Conservation (phyloP, 495 filamentous ascomycete genomes). For the Hypoxylon rickii region DNA sequence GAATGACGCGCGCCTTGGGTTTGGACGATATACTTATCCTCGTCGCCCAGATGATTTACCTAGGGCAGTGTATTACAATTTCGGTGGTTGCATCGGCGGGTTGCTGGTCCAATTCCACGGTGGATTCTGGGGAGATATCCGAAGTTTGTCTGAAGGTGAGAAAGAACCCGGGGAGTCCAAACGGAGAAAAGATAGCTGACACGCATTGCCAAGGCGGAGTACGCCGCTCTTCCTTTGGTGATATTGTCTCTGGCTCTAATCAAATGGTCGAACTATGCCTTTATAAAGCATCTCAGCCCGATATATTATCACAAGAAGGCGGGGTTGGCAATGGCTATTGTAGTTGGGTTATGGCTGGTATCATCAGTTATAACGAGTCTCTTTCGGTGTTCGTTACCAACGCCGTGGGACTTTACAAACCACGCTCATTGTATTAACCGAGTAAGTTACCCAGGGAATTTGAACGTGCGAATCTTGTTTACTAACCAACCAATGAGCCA, state of each 20-base stretch:
- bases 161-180: too few relatives aligned
- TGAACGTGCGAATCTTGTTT: neutral
- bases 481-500: conserved; percentile 11
- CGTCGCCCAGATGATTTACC: conserved; percentile 15
- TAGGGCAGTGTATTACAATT: conserved; percentile 30
- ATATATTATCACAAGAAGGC: conserved; percentile 31
- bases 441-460: conserved; percentile 26
- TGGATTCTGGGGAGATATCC: conserved; percentile 10
- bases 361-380: conserved; percentile 35
- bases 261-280: conserved; percentile 43
- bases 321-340: conserved; percentile 33
- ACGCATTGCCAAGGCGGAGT: conserved; percentile 38
- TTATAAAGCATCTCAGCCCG: conserved; percentile 36
- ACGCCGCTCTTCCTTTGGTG: conserved; percentile 41
- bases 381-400: conserved; percentile 48
- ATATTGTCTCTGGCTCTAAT: conserved; percentile 38
- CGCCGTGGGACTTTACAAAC: conserved; percentile 44
- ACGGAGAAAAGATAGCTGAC: neutral
- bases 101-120: conserved; percentile 31
- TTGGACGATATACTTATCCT: conserved; percentile 33
- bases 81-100: conserved; percentile 32
- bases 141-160: too few relatives aligned
- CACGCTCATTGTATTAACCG: conserved; percentile 41
- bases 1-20: conserved; percentile 23
- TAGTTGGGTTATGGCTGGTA: conserved; percentile 37